phyloP scores from a whole-genome alignment of 441 rosid species.

The Melastoma candidum region DNA sequence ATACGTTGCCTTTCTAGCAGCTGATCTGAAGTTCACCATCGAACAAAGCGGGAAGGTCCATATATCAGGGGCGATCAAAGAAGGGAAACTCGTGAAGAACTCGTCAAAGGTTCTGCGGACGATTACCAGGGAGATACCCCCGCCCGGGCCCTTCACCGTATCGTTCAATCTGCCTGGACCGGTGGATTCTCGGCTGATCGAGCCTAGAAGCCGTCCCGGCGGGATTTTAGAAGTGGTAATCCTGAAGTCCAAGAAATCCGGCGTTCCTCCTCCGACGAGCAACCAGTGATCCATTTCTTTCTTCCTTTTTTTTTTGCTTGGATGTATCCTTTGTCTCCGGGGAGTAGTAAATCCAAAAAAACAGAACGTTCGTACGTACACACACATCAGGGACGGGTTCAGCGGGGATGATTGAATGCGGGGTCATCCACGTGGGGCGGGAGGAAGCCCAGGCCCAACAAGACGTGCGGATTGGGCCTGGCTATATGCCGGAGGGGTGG shows the following conservation, averaged over 20 bases:
- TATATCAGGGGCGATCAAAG: constrained; percentile 41
- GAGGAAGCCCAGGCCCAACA: too few species aligned
- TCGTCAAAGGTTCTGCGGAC: constrained; percentile 28
- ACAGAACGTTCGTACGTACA: too few species aligned
- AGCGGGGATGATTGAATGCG: constrained; percentile 32
- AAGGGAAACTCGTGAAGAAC: constrained; percentile 25
- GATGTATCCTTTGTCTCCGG: too few species aligned
- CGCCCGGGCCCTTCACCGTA: constrained; percentile 58
- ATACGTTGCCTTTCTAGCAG: constrained; percentile 26
- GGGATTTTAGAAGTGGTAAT: constrained; percentile 73
- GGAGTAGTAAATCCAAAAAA: too few species aligned
- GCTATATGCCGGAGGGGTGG: too few species aligned
- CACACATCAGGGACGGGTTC: too few species aligned
- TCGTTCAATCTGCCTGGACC: constrained; percentile 71
- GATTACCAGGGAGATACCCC: constrained; percentile 45
- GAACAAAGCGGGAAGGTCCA: constrained; percentile 44
- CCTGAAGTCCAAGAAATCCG: constrained; percentile 27
- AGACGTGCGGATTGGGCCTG: too few species aligned
- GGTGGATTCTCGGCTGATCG: constrained; percentile 66
- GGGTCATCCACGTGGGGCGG: too few species aligned
- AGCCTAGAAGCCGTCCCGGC: constrained; percentile 36
- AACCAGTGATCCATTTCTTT: too few species aligned
- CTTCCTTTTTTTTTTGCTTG: too few species aligned
- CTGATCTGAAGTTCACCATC: constrained; percentile 43
- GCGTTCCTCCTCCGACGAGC: constrained; percentile 1